A percentile compares a stretch with the other conserved stretches of the same genome.
Conservation (phyloP, 805 yeast genomes). For the Candida vartiovaarae region DNA sequence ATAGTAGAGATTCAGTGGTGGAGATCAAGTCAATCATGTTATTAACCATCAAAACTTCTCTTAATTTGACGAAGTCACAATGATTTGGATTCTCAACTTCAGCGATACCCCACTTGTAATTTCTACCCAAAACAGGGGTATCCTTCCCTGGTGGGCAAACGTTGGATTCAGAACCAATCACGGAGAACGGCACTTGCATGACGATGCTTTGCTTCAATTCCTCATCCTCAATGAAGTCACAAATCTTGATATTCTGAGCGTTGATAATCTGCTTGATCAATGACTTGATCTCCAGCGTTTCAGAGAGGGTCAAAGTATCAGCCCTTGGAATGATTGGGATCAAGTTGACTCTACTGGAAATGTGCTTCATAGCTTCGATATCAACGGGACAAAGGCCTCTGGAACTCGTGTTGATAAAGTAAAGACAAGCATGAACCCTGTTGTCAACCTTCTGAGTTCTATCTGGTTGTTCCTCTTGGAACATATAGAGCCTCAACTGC, state of each 20-base stretch:
- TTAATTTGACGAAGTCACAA: conserved; percentile 67
- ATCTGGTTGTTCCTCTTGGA: conserved; percentile 73
- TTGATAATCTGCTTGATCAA: conserved; percentile 43
- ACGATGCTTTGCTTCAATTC: conserved; percentile 27
- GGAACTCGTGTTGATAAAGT: conserved; percentile 69
- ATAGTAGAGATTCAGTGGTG: conserved; percentile 71
- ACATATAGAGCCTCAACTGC: conserved; percentile 59
- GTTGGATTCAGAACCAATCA: conserved; percentile 58
- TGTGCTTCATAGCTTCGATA: conserved; percentile 62
- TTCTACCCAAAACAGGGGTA: conserved; percentile 55
- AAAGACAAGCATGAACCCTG: conserved; percentile 80
- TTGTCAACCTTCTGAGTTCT: conserved; percentile 47
- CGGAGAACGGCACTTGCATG: conserved; percentile 56
- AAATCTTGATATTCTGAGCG: conserved; percentile 50
- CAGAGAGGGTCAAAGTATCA: conserved; percentile 60
- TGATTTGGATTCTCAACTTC: conserved; percentile 73
- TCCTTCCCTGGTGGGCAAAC: conserved; percentile 24
- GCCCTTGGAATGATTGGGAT: conserved; percentile 80
- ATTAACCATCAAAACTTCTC: conserved; percentile 57
- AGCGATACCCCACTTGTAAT: conserved; percentile 80
- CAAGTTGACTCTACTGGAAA: conserved; percentile 67
- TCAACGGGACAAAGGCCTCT: conserved; percentile 59
- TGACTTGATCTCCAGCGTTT: conserved; percentile 46
- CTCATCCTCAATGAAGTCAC: conserved; percentile 41
- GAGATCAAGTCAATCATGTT: conserved; percentile 71